phyloP scores from a whole-genome alignment of 306 rosid genomes.

The Herpetospermum pedunculosum region DNA sequence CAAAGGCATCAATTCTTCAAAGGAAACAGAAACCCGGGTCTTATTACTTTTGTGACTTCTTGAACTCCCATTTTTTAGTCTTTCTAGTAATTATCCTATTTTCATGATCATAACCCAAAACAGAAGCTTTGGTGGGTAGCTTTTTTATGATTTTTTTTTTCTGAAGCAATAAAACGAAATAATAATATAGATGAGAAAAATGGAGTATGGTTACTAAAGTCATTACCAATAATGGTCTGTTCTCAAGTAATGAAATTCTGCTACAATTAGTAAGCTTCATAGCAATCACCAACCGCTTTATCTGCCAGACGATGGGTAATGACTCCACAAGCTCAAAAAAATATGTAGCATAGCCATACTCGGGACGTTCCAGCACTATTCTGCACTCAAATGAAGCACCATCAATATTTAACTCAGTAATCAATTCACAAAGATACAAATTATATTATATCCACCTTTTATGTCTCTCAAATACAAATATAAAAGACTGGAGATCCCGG shows the following conservation, averaged over 20 bases:
- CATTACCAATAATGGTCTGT: conserved; percentile 58
- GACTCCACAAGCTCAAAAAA: conserved; percentile 75
- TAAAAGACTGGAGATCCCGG: conserved; percentile 82
- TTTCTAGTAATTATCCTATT: not conserved
- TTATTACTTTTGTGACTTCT: not conserved
- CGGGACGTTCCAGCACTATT: conserved; percentile 90
- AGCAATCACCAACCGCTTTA: conserved; percentile 76
- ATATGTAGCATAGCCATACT: conserved; percentile 90
- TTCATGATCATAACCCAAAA: not conserved
- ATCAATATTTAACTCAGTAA: not conserved
- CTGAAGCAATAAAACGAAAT: not conserved
- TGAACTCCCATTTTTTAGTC: not conserved
- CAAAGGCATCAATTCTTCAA: not conserved
- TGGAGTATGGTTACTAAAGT: conserved; percentile 3
- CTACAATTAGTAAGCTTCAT: conserved; percentile 73
- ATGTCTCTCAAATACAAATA: conserved; percentile 76
- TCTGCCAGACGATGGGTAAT: conserved; percentile 69
- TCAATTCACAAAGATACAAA: not conserved
- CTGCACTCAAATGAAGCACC: conserved; percentile 33
- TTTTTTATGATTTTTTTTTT: not conserved
- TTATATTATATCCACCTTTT: conserved; percentile 47
- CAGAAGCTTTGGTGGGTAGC: not conserved
- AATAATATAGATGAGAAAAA: not conserved
- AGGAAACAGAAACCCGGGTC: not conserved
- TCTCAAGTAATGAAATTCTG: conserved; percentile 69